Conservation (phyloP, 768 basidiomycete species). For the Termitomyces sp. region DNA sequence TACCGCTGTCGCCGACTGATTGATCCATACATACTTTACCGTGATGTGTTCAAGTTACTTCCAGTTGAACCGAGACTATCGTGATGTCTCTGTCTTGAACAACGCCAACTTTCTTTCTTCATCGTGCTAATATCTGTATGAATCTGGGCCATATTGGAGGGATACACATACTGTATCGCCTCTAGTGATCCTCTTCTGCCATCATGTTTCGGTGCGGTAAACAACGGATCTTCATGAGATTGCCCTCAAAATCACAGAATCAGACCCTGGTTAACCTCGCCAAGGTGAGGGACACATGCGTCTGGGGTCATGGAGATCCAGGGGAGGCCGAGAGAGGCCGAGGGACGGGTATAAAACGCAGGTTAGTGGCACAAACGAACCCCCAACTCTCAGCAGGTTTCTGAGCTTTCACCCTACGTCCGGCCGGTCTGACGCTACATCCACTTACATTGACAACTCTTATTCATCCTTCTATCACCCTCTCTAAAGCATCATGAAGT, state of each 20-base stretch:
- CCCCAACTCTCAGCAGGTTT: slow-evolving; percentile 19
- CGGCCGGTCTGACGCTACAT: slow-evolving; percentile 18
- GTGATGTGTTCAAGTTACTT: background rate
- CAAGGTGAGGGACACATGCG: background rate
- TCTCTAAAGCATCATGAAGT: slow-evolving; percentile 15
- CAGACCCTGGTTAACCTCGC: background rate
- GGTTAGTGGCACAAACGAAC: background rate
- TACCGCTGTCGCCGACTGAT: background rate
- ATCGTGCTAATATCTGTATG: background rate
- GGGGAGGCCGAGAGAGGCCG: background rate
- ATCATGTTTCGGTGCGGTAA: background rate
- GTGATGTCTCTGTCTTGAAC: background rate
- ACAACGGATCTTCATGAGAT: background rate
- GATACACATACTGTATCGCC: background rate
- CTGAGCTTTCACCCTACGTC: slow-evolving; percentile 14
- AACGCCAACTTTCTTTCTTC: background rate
- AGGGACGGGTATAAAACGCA: slow-evolving; percentile 12
- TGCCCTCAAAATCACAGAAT: background rate
- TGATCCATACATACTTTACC: background rate
- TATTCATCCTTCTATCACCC: background rate
- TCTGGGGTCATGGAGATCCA: background rate
- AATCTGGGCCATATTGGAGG: background rate
- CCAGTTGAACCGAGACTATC: background rate
- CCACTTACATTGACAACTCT: background rate
- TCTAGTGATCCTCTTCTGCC: background rate